These are phyloP conservation scores for Aspergillus fumigatiaffinis DNA, from an alignment of 2,329 filamentous ascomycete genomes.

Conservation along the genomic window DNA sequence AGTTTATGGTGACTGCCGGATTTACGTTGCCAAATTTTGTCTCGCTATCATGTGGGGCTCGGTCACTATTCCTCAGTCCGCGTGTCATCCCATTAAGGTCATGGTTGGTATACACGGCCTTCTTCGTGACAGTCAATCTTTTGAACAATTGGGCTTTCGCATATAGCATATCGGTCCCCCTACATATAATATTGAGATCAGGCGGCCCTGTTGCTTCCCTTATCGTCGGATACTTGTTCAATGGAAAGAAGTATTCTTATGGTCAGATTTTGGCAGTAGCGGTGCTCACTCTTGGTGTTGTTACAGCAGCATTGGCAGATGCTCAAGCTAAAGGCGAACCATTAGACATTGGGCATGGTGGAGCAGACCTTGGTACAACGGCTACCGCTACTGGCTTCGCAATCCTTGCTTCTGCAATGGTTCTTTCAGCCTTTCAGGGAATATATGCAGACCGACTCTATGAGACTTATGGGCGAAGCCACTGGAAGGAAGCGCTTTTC, in stretches of 20 bases:
- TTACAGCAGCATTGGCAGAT: slow-evolving; percentile 86
- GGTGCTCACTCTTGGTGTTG: slow-evolving; percentile 79
- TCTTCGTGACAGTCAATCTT: slow-evolving; percentile 92
- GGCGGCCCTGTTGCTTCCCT: slow-evolving; percentile 96
- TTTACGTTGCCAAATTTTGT: slow-evolving; percentile 74
- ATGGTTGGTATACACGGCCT: slow-evolving; percentile 82
- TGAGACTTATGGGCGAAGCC: slow-evolving; percentile 68
- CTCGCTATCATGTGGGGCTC: slow-evolving; percentile 55
- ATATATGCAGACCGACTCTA: slow-evolving; percentile 93
- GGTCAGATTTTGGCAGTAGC: slow-evolving; percentile 78
- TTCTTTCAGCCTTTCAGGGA: slow-evolving; percentile 90
- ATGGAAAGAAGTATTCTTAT: slow-evolving; percentile 71
- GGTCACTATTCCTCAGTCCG: slow-evolving; percentile 68
- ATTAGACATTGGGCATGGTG: slow-evolving; percentile 37
- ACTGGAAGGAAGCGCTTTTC: slow-evolving; percentile 95
- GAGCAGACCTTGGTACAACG: slow-evolving; percentile 20
- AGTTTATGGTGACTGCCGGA: slow-evolving; percentile 77
- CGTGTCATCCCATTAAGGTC: slow-evolving; percentile 78
- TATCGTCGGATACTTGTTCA: slow-evolving; percentile 79
- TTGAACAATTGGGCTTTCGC: slow-evolving; percentile 98
- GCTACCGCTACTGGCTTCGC: slow-evolving; percentile 61
- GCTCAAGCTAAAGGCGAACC: slow-evolving; percentile 67
- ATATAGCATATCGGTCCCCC: slow-evolving; percentile 91
- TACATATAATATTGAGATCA: slow-evolving; percentile 94
- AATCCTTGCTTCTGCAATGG: slow-evolving; percentile 81